Base-by-base conservation (phyloP, 1,284 basidiomycete species). In the Rhizopogon parksii region DNA sequence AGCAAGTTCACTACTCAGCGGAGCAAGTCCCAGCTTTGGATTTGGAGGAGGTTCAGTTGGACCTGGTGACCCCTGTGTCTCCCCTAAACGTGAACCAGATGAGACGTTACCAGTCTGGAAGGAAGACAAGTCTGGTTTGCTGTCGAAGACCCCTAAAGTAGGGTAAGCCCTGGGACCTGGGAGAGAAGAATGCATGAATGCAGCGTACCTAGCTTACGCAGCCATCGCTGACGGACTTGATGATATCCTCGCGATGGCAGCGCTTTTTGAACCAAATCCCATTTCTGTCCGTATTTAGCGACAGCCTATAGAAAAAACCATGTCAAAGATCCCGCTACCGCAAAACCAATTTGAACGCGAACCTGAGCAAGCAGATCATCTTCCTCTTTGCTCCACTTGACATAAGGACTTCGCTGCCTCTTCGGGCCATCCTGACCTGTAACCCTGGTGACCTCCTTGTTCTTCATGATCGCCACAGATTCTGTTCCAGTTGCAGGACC, bases 351-450 rank as follows among this genome's bases (percentile, higher is more conserved):
- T 24, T 24, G n/a, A 32, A 40, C 40, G 27, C 61, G 15, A 46
- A 68, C 69, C 56, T 70, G 68, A 0, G 67, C 59, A n/a, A 71
- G 58, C 6, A 72, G 55, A 19, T 71, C 69, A 39, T 70, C 70
- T 42, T 70, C 70, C 45, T 71, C 70, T 37, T 63, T 68, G 12
- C 60, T 70, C 70, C 68, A 70, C 42, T 71, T 70, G 39, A 70
- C 57, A 43, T 72, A 72, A 3, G 68, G 68, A 53, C 69, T 71
- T 19, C 68, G 64, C 37, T 65, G 66, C 39, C 65, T 62, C 47
- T 68, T 66, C 1, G 42, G 48, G 12, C 36, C 32, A 27, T 57
- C 61, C 37, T 63, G 63, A 8, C 61, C 62, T 2, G 37, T 47
- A 11, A 68, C 60, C 15, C 62, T 59, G 2, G 25, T 17, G 15